phyloP scores from a whole-genome alignment of 2,329 filamentous ascomycete species.

The Penicillium vulpinum region DNA sequence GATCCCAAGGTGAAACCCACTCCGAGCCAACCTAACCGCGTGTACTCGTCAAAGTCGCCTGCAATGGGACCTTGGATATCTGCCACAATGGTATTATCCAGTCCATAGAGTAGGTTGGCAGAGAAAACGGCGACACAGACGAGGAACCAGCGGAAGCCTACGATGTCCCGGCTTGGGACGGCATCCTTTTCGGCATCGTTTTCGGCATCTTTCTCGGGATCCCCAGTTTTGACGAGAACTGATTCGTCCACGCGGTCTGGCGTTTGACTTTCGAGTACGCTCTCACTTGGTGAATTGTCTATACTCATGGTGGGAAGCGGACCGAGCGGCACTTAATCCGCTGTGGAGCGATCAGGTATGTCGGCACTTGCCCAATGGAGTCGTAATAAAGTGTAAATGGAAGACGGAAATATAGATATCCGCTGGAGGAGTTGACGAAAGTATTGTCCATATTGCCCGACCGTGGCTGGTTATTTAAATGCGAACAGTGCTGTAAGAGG shows the following conservation, averaged over 20 bases:
- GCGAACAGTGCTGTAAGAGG: neutral
- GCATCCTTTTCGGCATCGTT: neutral
- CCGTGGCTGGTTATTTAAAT: neutral
- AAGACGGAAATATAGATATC: neutral
- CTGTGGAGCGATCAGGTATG: neutral
- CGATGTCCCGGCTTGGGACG: neutral
- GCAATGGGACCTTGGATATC: neutral
- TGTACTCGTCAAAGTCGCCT: neutral
- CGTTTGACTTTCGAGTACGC: neutral
- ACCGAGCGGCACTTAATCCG: neutral
- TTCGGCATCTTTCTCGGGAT: neutral
- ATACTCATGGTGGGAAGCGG: neutral
- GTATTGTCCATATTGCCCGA: neutral
- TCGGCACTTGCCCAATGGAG: neutral
- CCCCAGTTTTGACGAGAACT: neutral
- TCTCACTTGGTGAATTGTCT: neutral
- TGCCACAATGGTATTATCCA: neutral
- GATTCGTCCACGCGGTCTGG: neutral
- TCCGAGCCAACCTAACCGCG: neutral
- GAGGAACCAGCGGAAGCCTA: neutral
- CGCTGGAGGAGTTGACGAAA: neutral
- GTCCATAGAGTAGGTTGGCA: neutral
- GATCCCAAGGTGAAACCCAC: neutral
- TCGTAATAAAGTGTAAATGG: neutral
- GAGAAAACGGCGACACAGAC: neutral